These are phyloP conservation scores for Annulohypoxylon nitens DNA, from an alignment of 495 filamentous ascomycete genomes.

Conservation along the genomic window DNA sequence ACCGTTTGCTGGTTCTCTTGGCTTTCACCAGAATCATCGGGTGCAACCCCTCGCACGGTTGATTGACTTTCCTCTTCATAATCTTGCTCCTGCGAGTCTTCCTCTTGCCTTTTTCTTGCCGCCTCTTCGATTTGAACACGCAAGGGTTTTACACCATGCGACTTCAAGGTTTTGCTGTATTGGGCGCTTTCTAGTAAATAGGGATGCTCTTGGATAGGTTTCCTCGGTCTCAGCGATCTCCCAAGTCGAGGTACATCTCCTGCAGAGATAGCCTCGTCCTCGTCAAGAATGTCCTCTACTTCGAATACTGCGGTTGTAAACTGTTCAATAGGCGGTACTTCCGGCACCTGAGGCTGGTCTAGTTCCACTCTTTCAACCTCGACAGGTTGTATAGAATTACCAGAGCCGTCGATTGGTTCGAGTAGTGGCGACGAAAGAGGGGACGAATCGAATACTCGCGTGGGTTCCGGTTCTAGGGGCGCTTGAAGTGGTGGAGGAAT, in stretches of 20 bases:
- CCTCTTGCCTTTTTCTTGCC: constrained; percentile 49
- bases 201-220: constrained; percentile 81
- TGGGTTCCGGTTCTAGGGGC: constrained; percentile 16
- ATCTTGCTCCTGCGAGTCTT: constrained; percentile 65
- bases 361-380: background rate
- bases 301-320: constrained; percentile 30
- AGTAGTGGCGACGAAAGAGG: constrained; percentile 39
- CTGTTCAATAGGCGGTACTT: constrained; percentile 8
- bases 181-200: constrained; percentile 77
- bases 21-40: constrained; percentile 50
- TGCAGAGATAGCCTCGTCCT: constrained; percentile 37
- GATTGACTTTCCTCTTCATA: constrained; percentile 65
- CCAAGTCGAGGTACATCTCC: constrained; percentile 46
- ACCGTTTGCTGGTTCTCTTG: constrained; percentile 42
- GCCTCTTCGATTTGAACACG: constrained; percentile 59
- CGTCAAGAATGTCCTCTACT: constrained; percentile 15
- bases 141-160: constrained; percentile 73
- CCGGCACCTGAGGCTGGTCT: constrained; percentile 6
- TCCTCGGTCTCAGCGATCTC: constrained; percentile 73
- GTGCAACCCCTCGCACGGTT: constrained; percentile 33
- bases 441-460: constrained; percentile 21
- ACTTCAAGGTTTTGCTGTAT: constrained; percentile 71
- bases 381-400: background rate
- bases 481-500: constrained; percentile 12
- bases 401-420: constrained; percentile 13